Evolutionary conservation across 345 rosid species (phyloP), one percentile per base, ranked within the genome.

Genomic region (Erysimum cheiranthoides): DNA sequence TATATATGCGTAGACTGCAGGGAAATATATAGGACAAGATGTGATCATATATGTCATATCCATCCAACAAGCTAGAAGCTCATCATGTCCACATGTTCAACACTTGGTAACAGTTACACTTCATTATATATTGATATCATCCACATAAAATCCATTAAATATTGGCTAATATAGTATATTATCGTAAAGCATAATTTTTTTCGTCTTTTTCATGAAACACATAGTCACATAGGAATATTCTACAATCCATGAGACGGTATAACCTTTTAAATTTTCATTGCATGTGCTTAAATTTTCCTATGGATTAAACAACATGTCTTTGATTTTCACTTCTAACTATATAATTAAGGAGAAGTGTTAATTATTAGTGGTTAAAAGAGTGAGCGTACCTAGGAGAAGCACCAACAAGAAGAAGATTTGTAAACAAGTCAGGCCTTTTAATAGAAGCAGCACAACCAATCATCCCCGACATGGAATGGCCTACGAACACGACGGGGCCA

Each of bases 401-500:
- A 34, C 70, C 87, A 51, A 93, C 7, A 52, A 86, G 90, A 8
- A 93, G 11, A 71, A 90, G 86, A 8, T 67, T 74, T 74, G 82
- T 57, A 66, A 90, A 90, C 56, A 90, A 89, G 16, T 89, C 81
- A 8, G 93, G 97, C 58, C 89, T 81, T 77, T 86, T 88, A 59
- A 86, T 58, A 70, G 97, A 88, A 77, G 98, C 93, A 78, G 88
- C 80, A 85, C 95, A 89, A 11, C 93, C 93, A 46, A 90, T 88
- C 86, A 93, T 86, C 50, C 87, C 93, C 35, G 95, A 85, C 89
- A 93, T 88, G 78, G 96, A 93, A 73, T 93, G 96, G 30, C 97
- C 98, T 17, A 88, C 75, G 79, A 86, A 88, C 39, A 85, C 81
- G 3, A 73, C 78, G 0, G 78, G 74, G 7, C 77, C 71, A 40